Evolutionary conservation across 805 yeast genomes (phyloP).

Genomic region (Blastobotrys robertii): DNA sequence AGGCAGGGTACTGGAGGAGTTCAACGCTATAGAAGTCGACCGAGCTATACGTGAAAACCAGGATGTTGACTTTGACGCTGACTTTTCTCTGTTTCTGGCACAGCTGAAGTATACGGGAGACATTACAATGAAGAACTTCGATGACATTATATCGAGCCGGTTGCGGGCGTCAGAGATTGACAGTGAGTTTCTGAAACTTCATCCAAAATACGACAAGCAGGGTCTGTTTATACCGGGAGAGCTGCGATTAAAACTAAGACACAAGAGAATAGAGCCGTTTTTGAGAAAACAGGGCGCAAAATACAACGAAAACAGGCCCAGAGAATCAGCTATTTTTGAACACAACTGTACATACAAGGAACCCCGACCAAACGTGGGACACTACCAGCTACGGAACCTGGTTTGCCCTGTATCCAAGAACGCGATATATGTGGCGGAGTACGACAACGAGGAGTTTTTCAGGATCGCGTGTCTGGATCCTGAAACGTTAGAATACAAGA

Average conservation of each 20-base stretch:
- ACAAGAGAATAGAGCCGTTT: too few species aligned
- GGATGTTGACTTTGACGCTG: conserved; percentile 1
- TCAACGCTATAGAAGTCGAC: neutral
- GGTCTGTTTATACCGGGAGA: too few species aligned
- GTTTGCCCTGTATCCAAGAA: conserved; percentile 32
- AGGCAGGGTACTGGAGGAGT: too few species aligned
- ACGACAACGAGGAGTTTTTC: conserved; percentile 14
- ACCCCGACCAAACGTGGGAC: conserved; percentile 41
- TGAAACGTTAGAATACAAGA: conserved; percentile 16
- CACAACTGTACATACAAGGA: conserved; percentile 19
- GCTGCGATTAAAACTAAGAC: too few species aligned
- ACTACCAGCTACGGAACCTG: conserved; percentile 48
- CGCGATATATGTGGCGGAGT: conserved; percentile 21
- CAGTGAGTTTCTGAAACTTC: too few species aligned
- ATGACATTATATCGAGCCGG: too few species aligned
- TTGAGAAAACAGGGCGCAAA: too few species aligned
- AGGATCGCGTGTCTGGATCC: conserved; percentile 20
- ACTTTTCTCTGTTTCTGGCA: neutral
- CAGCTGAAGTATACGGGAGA: too few species aligned
- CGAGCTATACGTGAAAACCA: conserved; percentile 1
- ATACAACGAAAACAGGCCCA: too few species aligned
- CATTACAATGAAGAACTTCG: too few species aligned
- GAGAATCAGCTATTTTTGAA: conserved; percentile 19
- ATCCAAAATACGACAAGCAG: too few species aligned
- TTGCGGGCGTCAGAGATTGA: too few species aligned